Evolutionary conservation across 495 filamentous ascomycete genomes (phyloP), one percentile per base, ranked within the genome.

Genomic region (Daldinia grandis): DNA sequence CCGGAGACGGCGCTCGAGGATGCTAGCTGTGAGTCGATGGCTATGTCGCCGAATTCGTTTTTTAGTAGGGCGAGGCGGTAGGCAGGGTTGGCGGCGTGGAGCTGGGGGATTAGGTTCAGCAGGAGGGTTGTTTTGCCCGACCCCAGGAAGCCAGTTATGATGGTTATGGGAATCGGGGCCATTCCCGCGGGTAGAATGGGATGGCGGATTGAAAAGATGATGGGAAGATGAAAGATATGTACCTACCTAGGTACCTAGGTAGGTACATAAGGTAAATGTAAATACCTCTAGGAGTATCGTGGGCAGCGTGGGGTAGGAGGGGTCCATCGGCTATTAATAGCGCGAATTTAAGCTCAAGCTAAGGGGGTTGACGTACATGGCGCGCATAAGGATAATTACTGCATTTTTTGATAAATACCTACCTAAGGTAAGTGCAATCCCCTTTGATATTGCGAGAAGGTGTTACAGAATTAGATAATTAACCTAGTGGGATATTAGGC

Each of bases 11-110:
- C 88, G 61, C 86, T 83, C 3, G 91, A 89, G 0, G 91, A 84
- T 47, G 95, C 94, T 17, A 98, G 87, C 78, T 96, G 93, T 9
- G 91, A 93, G 85, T 98, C 95, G 78, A 98, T 85, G 27, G 93
- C 94, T 17, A 99, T 79, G 78, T 98, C 94, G 75, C 95, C 95
- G 78, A 97, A 97, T 81, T 99, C 95, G 79, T 99, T 99, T 79
- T 99, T 99, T 21, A 99, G 85, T 21, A 99, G 88, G n/a, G 94
- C 95, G 58, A 99, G 88, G 3, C 87, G 88, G 87, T 98, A 98
- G 67, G 76, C 78, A 7, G 86, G 84, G 70, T 86, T 86, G 25
- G 80, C 74, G 54, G 81, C 77, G 24, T 88, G 92, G 4, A 97
- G 89, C 81, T 97, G 94, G 0, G 93, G 93, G 76, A 97, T 82